phyloP scores from a whole-genome alignment of 2,329 filamentous ascomycete genomes.

The Diaporthe vaccinii region DNA sequence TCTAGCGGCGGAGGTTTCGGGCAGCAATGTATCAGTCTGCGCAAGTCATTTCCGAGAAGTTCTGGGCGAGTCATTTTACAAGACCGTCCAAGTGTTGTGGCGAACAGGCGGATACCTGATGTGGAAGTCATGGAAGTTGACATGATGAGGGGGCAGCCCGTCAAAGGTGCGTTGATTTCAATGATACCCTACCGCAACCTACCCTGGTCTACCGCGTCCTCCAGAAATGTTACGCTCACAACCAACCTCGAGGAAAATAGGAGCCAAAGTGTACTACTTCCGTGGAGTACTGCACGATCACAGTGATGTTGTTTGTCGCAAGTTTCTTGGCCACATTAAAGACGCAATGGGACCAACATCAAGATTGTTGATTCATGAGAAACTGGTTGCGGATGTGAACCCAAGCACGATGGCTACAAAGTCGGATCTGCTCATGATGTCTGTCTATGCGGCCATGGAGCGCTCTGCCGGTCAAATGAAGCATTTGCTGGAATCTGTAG shows the following conservation, averaged over 20 bases:
- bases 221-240: neutral
- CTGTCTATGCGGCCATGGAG: conserved; percentile 19
- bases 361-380: conserved; percentile 12
- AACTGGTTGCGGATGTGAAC: conserved; percentile 7
- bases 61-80: conserved; percentile 1
- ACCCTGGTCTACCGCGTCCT: too few relatives aligned
- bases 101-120: neutral
- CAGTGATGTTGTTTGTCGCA: conserved; percentile 9
- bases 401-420: conserved; percentile 8
- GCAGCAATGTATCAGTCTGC: conserved; percentile 15
- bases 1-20: neutral
- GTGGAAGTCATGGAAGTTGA: conserved; percentile 16
- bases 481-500: conserved; percentile 2
- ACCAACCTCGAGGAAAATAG: neutral
- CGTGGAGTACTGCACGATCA: conserved; percentile 15
- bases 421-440: conserved; percentile 17
- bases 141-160: conserved; percentile 12
- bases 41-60: conserved; percentile 7
- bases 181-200: neutral
- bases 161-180: neutral
- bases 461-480: conserved; percentile 15
- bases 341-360: neutral
- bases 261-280: conserved; percentile 6
- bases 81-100: conserved; percentile 10
- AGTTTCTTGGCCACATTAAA: neutral